Percentiles rank a stretch among this genome's conserved stretches.
Evolutionary conservation across 2,329 filamentous ascomycete species (phyloP).

Genomic region (Penicillium thymicola): DNA sequence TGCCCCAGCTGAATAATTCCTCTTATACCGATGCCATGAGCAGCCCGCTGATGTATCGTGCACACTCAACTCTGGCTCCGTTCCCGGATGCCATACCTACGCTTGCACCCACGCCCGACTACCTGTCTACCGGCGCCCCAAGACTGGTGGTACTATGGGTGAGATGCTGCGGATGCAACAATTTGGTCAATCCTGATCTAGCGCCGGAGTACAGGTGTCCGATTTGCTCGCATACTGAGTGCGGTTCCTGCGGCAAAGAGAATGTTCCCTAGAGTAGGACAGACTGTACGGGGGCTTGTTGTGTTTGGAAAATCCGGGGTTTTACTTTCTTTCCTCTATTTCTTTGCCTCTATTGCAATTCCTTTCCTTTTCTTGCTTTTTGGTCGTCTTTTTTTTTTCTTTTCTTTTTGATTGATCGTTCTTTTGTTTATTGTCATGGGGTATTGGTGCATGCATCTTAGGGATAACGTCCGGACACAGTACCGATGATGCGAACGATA

Average conservation of each 20-base stretch:
- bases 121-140: neutral
- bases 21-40: neutral
- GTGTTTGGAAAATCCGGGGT: too few species aligned
- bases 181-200: conserved; percentile 21
- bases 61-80: neutral
- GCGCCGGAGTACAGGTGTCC: neutral
- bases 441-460: neutral
- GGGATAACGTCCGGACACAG: neutral
- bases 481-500: neutral
- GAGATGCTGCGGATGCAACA: conserved; percentile 23
- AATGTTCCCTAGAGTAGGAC: neutral
- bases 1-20: neutral
- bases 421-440: neutral
- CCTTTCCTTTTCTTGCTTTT: neutral
- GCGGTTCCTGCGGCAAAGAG: neutral
- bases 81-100: neutral
- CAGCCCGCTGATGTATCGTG: too few species aligned
- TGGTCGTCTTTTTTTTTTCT: neutral
- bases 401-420: neutral
- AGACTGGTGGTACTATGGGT: conserved; percentile 18
- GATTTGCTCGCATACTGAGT: neutral
- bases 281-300: neutral
- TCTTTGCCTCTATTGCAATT: neutral
- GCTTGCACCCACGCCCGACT: neutral
- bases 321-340: neutral